phyloP scores from a whole-genome alignment of 2,329 filamentous ascomycete genomes.

The Diplodia intermedia region DNA sequence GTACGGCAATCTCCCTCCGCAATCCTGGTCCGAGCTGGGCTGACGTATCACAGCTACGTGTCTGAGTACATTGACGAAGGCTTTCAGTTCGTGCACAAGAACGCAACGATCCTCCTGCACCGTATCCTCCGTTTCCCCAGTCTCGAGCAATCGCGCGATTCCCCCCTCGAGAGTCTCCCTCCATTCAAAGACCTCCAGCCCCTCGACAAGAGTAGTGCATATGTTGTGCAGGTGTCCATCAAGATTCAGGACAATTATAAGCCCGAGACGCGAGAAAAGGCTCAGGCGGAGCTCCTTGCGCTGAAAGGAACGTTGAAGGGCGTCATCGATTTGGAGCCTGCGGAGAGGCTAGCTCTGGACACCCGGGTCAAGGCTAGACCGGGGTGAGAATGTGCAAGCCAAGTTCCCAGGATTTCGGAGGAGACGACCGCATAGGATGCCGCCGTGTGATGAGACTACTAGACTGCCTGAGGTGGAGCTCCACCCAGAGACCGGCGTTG shows the following conservation, averaged over 20 bases:
- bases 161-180: slow-evolving; percentile 50
- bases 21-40: background rate
- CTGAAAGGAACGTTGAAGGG: slow-evolving; percentile 64
- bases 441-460: background rate
- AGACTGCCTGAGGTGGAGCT: background rate
- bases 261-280: slow-evolving; percentile 60
- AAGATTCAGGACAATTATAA: slow-evolving; percentile 63
- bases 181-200: slow-evolving; percentile 55
- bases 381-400: slow-evolving; percentile 3
- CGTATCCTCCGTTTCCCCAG: slow-evolving; percentile 59
- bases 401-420: background rate
- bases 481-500: background rate
- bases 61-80: slow-evolving; percentile 65
- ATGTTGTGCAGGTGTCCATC: slow-evolving; percentile 65
- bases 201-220: slow-evolving; percentile 64
- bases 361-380: slow-evolving; percentile 62
- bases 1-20: slow-evolving; percentile 36
- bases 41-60: slow-evolving; percentile 54
- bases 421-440: background rate
- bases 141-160: slow-evolving; percentile 43
- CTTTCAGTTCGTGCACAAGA: slow-evolving; percentile 64
- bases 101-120: slow-evolving; percentile 64
- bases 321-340: slow-evolving; percentile 63
- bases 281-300: slow-evolving; percentile 61
- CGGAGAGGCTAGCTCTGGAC: slow-evolving; percentile 66